Percentiles rank a stretch among this genome's conserved stretches.
Conservation (phyloP, 495 filamentous ascomycete genomes). For the Schizothecium vesticola region DNA sequence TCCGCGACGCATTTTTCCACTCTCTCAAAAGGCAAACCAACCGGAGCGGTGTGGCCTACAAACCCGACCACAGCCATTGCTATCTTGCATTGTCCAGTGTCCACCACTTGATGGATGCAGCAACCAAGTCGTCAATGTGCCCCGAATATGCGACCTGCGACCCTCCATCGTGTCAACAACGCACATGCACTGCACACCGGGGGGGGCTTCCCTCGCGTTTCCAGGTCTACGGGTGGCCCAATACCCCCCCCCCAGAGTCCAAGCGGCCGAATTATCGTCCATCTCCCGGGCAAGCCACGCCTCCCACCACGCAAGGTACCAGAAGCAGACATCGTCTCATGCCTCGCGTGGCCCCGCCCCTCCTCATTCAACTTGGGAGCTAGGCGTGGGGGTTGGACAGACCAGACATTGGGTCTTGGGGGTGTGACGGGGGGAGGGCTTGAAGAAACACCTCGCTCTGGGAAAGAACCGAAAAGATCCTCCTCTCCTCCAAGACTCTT, state of each 20-base stretch:
- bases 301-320: constrained; percentile 8
- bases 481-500: neutral
- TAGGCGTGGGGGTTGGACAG: neutral
- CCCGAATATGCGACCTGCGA: neutral
- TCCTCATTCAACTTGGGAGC: neutral
- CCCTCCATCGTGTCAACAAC: neutral
- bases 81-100: neutral
- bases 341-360: neutral
- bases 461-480: neutral
- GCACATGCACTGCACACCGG: neutral
- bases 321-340: neutral
- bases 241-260: neutral
- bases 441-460: neutral
- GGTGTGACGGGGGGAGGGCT: neutral
- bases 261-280: neutral
- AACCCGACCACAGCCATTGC: neutral
- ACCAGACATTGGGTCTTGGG: neutral
- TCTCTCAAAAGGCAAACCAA: no score
- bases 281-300: neutral
- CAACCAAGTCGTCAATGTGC: neutral
- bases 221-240: constrained; percentile 2
- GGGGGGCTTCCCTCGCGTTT: constrained; percentile 1
- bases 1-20: neutral
- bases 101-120: neutral
- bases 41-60: neutral